Conservation (phyloP, 2,329 filamentous ascomycete genomes). For the Paraconiothyrium brasiliense region DNA sequence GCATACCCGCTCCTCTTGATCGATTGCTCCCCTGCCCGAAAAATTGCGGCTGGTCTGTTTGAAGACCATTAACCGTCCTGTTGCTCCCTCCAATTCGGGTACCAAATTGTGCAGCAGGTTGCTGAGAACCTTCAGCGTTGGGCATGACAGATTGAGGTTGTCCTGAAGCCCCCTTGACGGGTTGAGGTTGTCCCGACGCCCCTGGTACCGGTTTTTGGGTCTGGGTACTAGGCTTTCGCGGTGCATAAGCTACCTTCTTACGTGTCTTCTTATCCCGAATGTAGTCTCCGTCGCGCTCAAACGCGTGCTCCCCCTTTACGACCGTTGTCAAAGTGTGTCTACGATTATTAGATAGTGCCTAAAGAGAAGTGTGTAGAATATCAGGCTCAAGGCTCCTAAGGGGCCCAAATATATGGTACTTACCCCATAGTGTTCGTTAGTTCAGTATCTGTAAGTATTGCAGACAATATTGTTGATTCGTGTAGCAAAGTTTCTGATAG, state of each 20-base stretch:
- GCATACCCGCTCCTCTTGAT: neutral
- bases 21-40: neutral
- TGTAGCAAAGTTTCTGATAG: neutral
- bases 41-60: neutral
- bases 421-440: neutral
- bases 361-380: neutral
- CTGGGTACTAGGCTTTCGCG: neutral
- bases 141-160: neutral
- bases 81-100: neutral
- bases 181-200: neutral
- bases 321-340: neutral
- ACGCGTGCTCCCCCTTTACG: neutral
- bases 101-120: neutral
- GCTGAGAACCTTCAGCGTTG: neutral
- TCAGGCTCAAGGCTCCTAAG: neutral
- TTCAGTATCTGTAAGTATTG: neutral
- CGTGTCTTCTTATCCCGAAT: neutral
- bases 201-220: neutral
- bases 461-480: neutral
- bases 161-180: neutral
- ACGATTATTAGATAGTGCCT: neutral
- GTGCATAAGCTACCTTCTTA: neutral
- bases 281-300: neutral
- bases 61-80: neutral
- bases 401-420: neutral